Base-by-base conservation (phyloP, 2,329 filamentous ascomycete genomes). In the Diaporthe eres region DNA sequence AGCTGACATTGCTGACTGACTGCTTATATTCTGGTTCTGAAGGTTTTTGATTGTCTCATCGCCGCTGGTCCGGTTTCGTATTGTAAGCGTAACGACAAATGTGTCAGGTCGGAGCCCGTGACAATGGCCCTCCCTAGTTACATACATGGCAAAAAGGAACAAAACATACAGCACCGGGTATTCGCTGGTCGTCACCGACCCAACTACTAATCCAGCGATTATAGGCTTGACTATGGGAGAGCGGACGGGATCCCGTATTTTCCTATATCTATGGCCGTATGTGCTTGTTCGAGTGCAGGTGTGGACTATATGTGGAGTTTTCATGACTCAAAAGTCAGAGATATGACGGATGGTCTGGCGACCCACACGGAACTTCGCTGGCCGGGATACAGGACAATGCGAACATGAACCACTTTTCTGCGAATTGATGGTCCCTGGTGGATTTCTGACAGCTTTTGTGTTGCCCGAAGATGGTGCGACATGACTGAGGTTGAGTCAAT, bases 31-130 rank as follows among this genome's bases (percentile, higher is more conserved):
- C 37, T 39, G 37, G 3, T 77, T 87, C 34, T 87, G 86, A 31
- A 31, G 31, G 31, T 31, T 4, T 92, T 92, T 79, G 89, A 88
- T 13, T 90, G 89, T 13, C 78, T 88, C 12, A 85, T 88, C 34
- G 85, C 85, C 3, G 86, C 86, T 0, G 87, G 90, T 9, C 9
- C 37, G 37, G 37, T 10, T 39, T 9, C 37, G 37, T 39, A 92
- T 93, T 71, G 87, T 88, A 0, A 82, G 84, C 25, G 88, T 89
- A 58, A 86, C 92, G 82, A 86, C 90, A 65, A 84, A 86, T 6
- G 83, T 82, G 17, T 81, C 81, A 19, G 90, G 89, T 0, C 81
- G 90, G 2, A 82, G 84, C 3, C 89, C 88, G 3, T 92, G 84
- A 84, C 82, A 87, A 15, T 90, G 87, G 89, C 83, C 91, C 0